phyloP scores from a whole-genome alignment of 2,329 filamentous ascomycete genomes.

The Akanthomyces lecanii region DNA sequence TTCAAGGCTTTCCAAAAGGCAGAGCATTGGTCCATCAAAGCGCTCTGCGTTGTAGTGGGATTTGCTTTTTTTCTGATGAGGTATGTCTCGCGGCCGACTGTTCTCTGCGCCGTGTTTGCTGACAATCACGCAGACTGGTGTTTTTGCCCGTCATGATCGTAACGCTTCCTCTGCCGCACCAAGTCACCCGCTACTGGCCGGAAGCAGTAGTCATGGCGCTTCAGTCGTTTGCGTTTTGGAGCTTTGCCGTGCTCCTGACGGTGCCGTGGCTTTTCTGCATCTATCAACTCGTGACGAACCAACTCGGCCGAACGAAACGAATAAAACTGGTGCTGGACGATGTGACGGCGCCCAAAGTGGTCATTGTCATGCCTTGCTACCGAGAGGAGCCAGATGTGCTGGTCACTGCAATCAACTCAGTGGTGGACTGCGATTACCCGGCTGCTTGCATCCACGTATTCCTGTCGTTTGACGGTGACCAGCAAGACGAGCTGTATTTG shows the following conservation, averaged over 20 bases:
- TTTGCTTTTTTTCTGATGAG: slow-evolving; percentile 69
- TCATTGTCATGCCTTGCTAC: slow-evolving; percentile 96
- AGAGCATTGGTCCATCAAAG: slow-evolving; percentile 76
- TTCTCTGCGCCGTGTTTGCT: background rate
- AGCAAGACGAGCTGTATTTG: slow-evolving; percentile 83
- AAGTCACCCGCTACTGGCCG: slow-evolving; percentile 71
- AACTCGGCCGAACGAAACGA: slow-evolving; percentile 73
- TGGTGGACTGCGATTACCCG: slow-evolving; percentile 92
- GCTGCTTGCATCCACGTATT: slow-evolving; percentile 91
- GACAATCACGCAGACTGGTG: slow-evolving; percentile 55
- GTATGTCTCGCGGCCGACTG: slow-evolving; percentile 41
- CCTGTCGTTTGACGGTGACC: slow-evolving; percentile 87
- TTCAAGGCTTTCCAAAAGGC: slow-evolving; percentile 86
- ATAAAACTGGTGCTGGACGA: slow-evolving; percentile 85
- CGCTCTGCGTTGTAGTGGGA: slow-evolving; percentile 73
- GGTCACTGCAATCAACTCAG: slow-evolving; percentile 81
- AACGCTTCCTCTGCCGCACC: slow-evolving; percentile 75
- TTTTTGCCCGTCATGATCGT: slow-evolving; percentile 94
- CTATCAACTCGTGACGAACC: slow-evolving; percentile 84
- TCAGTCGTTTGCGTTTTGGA: slow-evolving; percentile 96
- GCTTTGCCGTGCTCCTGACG: slow-evolving; percentile 78
- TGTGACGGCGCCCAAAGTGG: slow-evolving; percentile 82
- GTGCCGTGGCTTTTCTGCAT: slow-evolving; percentile 92
- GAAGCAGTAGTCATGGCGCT: slow-evolving; percentile 62
- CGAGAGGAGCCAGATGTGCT: slow-evolving; percentile 83